Evolutionary conservation across 2,329 filamentous ascomycete species (phyloP).

Genomic region (Ophiosphaerella narmari): DNA sequence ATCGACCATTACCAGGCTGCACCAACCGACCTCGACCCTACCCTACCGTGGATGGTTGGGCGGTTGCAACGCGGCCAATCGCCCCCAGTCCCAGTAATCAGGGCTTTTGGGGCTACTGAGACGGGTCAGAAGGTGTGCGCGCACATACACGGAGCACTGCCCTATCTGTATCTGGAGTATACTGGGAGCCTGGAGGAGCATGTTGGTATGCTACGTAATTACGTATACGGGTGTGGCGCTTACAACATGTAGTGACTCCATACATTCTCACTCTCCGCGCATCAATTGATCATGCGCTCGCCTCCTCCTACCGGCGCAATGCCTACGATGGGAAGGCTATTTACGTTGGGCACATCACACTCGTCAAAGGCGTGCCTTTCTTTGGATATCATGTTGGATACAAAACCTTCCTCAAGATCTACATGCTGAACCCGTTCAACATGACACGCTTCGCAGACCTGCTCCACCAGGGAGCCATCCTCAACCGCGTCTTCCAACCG

Average conservation of each 20-base stretch:
- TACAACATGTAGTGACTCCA: slow-evolving; percentile 62
- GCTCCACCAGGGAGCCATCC: slow-evolving; percentile 82
- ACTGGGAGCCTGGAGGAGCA: slow-evolving; percentile 68
- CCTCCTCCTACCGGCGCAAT: slow-evolving; percentile 81
- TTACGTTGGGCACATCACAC: slow-evolving; percentile 87
- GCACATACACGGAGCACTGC: slow-evolving; percentile 93
- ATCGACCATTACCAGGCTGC: slow-evolving; percentile 90
- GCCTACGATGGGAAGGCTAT: slow-evolving; percentile 68
- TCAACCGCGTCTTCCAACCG: slow-evolving; percentile 83
- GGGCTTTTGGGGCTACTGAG: slow-evolving; percentile 90
- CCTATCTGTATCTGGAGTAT: slow-evolving; percentile 93
- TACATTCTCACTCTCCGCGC: slow-evolving; percentile 80
- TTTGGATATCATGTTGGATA: slow-evolving; percentile 96
- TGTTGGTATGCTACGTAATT: slow-evolving; percentile 60
- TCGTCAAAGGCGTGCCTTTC: slow-evolving; percentile 93
- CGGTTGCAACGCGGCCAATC: slow-evolving; percentile 62
- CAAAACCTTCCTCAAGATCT: slow-evolving; percentile 89
- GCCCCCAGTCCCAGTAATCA: slow-evolving; percentile 81
- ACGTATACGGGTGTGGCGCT: slow-evolving; percentile 3
- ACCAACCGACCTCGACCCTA: slow-evolving; percentile 80
- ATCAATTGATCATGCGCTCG: slow-evolving; percentile 88
- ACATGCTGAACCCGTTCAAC: slow-evolving; percentile 83
- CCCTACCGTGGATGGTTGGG: slow-evolving; percentile 67
- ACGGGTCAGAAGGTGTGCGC: slow-evolving; percentile 95
- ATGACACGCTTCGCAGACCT: slow-evolving; percentile 89